These are phyloP conservation scores for Quercus suber DNA, from an alignment of 306 rosid genomes.

Conservation along the genomic window DNA sequence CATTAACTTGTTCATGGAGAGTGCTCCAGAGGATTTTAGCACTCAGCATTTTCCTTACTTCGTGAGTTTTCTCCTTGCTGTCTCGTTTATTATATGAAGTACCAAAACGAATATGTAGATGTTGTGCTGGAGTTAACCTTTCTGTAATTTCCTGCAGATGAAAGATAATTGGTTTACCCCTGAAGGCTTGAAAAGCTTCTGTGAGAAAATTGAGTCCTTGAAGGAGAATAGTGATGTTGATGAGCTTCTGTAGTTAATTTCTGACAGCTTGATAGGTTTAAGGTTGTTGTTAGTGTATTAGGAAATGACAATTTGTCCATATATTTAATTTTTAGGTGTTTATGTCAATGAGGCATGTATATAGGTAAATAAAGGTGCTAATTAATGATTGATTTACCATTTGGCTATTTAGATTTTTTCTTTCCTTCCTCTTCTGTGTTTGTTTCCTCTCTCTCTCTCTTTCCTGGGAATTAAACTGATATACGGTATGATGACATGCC, in stretches of 20 bases:
- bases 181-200: slow-evolving; percentile 44
- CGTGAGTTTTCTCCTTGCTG: slow-evolving; percentile 39
- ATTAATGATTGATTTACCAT: too few relatives aligned
- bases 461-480: too few relatives aligned
- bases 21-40: slow-evolving; percentile 61
- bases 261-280: background rate
- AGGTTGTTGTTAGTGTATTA: background rate
- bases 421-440: too few relatives aligned
- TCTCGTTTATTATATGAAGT: slow-evolving; percentile 1
- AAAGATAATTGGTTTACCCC: slow-evolving; percentile 56
- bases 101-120: background rate
- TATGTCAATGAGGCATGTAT: background rate
- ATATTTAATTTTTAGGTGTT: background rate
- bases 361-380: too few relatives aligned
- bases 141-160: slow-evolving; percentile 58
- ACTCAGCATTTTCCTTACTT: slow-evolving; percentile 61
- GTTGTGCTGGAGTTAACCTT: background rate
- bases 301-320: background rate
- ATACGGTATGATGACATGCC: too few relatives aligned
- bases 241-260: background rate
- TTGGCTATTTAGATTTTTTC: too few relatives aligned
- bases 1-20: slow-evolving; percentile 53
- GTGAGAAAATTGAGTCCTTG: slow-evolving; percentile 26
- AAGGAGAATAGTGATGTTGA: slow-evolving; percentile 2
- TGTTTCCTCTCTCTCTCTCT: too few relatives aligned